Base-by-base conservation (phyloP, 495 filamentous ascomycete species). In the Peziza echinospora region DNA sequence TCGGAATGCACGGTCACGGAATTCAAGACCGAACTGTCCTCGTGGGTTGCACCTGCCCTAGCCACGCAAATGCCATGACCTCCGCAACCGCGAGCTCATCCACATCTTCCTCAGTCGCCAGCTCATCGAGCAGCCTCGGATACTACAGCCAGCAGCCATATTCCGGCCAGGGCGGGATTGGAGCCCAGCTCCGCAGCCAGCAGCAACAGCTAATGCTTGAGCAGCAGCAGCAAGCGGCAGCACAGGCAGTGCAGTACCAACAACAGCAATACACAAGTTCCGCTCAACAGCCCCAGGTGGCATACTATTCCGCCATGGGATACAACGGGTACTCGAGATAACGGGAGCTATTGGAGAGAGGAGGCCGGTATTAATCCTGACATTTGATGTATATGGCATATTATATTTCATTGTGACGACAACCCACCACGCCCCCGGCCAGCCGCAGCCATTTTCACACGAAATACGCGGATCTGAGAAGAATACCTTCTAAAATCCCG, bases 41-140 rank as follows among this genome's bases (percentile, higher is more conserved):
- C 5, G 84, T 91, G 24, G 84, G 84, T 40, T 86, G 87, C 57
- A 71, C 74, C 22, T 92, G 84, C 63, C 55, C 66, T 1, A 61
- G 55, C 24, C 84, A 92, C 56, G 71, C 79, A 7, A 52, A 53
- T 19, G 47, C 13, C 30, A 37, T 37, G 30, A 37, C 30, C 3
- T 37, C 30, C 0, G 13, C 30, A 3, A 11, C 13, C 4, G 19
- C 30, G 13, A 37, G 30, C 30, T 37, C 30, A 11, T 13, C 13
- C 30, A 7, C 7, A 34, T 37, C 1, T 17, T 37, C 30, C 30
- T 1, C 30, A 17, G 30, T 37, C 30, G 13, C 30, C 30, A 17
- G 19, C 19, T 37, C 30, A 37, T 17, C 19, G 30, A 17, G 4
- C 30, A 37, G 19, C 13, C 30, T 3, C n/a, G n/a, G n/a, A n/a